phyloP scores from a whole-genome alignment of 148 eudicot species.

The Drosera capensis region DNA sequence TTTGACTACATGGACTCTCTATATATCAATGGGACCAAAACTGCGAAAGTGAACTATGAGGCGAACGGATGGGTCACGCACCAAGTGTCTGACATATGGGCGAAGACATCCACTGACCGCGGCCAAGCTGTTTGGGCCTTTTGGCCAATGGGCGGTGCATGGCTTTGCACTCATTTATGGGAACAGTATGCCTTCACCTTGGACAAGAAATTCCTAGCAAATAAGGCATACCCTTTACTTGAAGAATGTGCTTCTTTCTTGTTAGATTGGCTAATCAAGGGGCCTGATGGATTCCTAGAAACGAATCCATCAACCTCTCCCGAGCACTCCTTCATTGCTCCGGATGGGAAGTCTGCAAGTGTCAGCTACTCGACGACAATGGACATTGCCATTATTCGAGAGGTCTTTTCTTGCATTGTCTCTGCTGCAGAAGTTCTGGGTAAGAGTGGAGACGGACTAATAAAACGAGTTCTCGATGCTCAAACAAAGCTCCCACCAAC shows the following conservation, averaged over 20 bases:
- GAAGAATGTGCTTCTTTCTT: constrained; percentile 61
- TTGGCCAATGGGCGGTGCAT: constrained; percentile 97
- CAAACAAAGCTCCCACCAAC: constrained; percentile 39
- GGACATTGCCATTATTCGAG: constrained; percentile 73
- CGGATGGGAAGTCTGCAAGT: constrained; percentile 67
- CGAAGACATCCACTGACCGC: constrained; percentile 62
- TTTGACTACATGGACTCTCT: constrained; percentile 47
- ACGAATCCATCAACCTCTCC: constrained; percentile 94
- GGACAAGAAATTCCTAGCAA: constrained; percentile 59
- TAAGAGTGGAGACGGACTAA: constrained; percentile 36
- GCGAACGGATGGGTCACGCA: constrained; percentile 87
- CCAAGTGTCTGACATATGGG: constrained; percentile 80
- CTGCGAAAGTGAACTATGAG: constrained; percentile 63
- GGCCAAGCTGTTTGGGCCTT: constrained; percentile 75
- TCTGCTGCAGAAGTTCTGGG: constrained; percentile 67
- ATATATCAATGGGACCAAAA: constrained; percentile 52
- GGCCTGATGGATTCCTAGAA: constrained; percentile 44
- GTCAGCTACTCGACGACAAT: constrained; percentile 84
- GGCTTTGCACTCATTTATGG: constrained; percentile 95
- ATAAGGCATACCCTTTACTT: constrained; percentile 55
- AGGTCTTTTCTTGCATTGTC: constrained; percentile 41
- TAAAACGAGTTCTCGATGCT: constrained; percentile 47
- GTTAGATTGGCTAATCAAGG: constrained; percentile 74
- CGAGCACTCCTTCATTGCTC: constrained; percentile 57
- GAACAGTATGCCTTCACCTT: constrained; percentile 64